These are phyloP conservation scores for Gigaspora rosea DNA, from an alignment of 192 early-diverging fungal species.

Conservation along the genomic window DNA sequence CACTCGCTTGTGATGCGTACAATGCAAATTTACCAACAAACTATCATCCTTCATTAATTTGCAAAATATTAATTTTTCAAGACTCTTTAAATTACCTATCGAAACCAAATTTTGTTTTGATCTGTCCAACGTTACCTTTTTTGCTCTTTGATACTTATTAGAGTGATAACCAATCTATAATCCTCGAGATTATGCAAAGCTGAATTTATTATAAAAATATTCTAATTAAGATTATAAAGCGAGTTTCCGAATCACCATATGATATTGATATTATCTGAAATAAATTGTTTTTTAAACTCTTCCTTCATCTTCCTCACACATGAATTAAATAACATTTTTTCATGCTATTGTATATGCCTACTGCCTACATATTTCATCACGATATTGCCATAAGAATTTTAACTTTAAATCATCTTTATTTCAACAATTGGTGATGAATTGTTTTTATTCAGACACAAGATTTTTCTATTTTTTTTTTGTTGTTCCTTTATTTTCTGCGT, in stretches of 20 bases:
- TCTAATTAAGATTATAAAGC: neutral
- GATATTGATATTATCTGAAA: slow-evolving; percentile 18
- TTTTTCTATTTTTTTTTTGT: slow-evolving; percentile 41
- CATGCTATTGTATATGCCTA: slow-evolving; percentile 37
- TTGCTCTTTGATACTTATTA: slow-evolving; percentile 49
- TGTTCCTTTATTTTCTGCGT: slow-evolving; percentile 52
- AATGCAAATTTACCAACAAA: neutral
- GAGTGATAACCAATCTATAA: slow-evolving; percentile 45
- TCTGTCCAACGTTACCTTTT: slow-evolving; percentile 48
- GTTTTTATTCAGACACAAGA: slow-evolving; percentile 34
- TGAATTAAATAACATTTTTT: slow-evolving; percentile 21
- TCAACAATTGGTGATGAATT: slow-evolving; percentile 12
- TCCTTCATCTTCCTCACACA: slow-evolving; percentile 6
- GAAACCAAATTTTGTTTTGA: neutral
- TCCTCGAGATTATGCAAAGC: slow-evolving; percentile 42
- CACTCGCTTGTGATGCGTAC: slow-evolving; percentile 16
- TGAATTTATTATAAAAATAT: neutral
- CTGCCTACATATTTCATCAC: slow-evolving; percentile 45
- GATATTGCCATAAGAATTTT: slow-evolving; percentile 33
- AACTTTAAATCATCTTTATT: slow-evolving; percentile 16
- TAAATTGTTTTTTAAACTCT: neutral
- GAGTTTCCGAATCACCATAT: neutral
- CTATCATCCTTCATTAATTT: neutral
- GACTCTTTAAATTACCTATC: neutral
- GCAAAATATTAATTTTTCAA: neutral